A percentile compares a stretch with the other conserved stretches of the same genome.
phyloP scores from a whole-genome alignment of 2,329 filamentous ascomycete species.

The Lasiodiplodia hormozganensis region DNA sequence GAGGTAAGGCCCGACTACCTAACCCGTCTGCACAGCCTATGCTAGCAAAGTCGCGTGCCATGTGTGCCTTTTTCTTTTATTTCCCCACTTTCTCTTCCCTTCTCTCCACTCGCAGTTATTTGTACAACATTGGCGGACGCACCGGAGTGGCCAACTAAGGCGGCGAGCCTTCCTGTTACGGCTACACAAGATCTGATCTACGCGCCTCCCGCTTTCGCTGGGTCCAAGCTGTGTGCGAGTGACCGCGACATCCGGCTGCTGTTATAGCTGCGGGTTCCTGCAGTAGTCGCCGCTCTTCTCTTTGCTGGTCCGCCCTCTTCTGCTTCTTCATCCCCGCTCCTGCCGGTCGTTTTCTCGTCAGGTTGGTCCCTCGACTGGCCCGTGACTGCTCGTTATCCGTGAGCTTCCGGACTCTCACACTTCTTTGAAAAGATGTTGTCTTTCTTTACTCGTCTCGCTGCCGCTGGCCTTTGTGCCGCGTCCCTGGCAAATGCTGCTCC shows the following conservation, averaged over 20 bases:
- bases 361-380: not conserved
- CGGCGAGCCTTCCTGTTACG: constrained; percentile 10
- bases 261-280: constrained; percentile 22
- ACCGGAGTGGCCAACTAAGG: not conserved
- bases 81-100: not conserved
- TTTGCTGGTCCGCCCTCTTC: not conserved
- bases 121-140: not conserved
- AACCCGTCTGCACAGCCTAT: constrained; percentile 6
- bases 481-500: constrained; percentile 9
- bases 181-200: not conserved
- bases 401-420: not conserved
- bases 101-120: not conserved
- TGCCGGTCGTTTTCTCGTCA: not conserved
- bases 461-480: constrained; percentile 7
- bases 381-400: not conserved
- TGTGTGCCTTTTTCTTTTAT: not conserved
- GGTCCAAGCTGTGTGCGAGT: not conserved
- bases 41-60: not conserved
- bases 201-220: not conserved
- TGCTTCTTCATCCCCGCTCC: not conserved
- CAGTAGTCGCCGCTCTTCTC: not conserved
- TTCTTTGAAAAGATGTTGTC: not conserved
- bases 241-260: not conserved
- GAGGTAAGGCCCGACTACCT: not conserved
- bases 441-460: constrained; percentile 17